phyloP scores from a whole-genome alignment of 108 stramenopile genomes.

The Cyclotella baltica region DNA sequence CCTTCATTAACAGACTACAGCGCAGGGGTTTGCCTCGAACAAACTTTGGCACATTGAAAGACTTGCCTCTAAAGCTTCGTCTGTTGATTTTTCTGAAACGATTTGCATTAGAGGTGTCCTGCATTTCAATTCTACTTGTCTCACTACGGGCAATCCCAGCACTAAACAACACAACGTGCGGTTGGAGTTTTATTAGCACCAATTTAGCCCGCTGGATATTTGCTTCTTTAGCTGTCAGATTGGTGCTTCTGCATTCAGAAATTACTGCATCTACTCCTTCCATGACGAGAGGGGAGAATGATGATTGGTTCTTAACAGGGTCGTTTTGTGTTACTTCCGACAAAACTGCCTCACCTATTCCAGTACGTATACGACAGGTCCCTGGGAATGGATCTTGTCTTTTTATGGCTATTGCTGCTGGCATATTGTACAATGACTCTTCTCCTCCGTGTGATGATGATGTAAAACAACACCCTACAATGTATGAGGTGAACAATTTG shows the following conservation, averaged over 20 bases:
- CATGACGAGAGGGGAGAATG: constrained; percentile 5
- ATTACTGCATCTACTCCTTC: constrained; percentile 18
- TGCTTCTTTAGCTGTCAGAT: constrained; percentile 20
- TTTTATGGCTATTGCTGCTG: constrained; percentile 74
- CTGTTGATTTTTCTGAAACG: neutral
- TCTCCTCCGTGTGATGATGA: neutral
- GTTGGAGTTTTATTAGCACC: constrained; percentile 16
- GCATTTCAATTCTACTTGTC: neutral
- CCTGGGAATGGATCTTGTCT: constrained; percentile 92
- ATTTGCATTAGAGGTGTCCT: neutral
- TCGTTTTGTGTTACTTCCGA: constrained; percentile 13
- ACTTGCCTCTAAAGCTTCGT: neutral
- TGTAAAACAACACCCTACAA: constrained; percentile 8
- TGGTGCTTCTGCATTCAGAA: constrained; percentile 32
- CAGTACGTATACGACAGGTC: constrained; percentile 78
- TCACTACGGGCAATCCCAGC: neutral
- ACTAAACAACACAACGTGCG: neutral
- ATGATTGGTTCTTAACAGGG: constrained; percentile 37
- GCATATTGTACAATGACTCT: constrained; percentile 17
- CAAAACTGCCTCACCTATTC: constrained; percentile 7
- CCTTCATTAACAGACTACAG: no score
- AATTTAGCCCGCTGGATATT: constrained; percentile 34
- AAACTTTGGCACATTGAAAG: neutral
- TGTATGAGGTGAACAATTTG: constrained; percentile 14
- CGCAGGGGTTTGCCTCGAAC: neutral